Evolutionary conservation across 345 rosid genomes (phyloP).

Genomic region (Murraya paniculata): DNA sequence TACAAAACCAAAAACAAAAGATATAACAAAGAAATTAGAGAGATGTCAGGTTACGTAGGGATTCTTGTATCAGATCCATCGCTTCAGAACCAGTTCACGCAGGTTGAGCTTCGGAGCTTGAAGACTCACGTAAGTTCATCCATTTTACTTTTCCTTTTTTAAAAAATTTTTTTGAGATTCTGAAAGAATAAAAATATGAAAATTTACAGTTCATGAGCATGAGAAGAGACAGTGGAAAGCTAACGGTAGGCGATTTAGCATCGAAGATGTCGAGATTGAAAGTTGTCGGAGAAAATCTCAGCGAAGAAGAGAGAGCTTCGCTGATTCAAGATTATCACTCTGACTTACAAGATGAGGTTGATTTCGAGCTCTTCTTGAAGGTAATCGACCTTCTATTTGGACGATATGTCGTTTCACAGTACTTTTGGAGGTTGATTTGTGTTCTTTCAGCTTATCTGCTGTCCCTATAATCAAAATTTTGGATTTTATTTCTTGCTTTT

Average conservation of each 20-base stretch:
- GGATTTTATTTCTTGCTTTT: neutral
- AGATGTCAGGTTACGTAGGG: conserved; percentile 89
- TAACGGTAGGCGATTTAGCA: conserved; percentile 73
- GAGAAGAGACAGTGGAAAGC: conserved; percentile 93
- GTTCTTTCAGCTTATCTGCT: neutral
- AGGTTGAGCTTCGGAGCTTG: conserved; percentile 96
- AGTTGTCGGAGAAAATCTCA: conserved; percentile 77
- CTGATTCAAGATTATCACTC: conserved; percentile 55
- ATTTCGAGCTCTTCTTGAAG: conserved; percentile 93
- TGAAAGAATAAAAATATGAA: neutral
- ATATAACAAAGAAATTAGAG: neutral
- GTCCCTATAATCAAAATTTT: neutral
- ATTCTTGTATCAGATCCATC: conserved; percentile 91
- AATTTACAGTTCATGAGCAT: conserved; percentile 65
- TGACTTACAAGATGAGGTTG: conserved; percentile 70
- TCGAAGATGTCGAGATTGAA: conserved; percentile 84
- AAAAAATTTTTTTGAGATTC: neutral
- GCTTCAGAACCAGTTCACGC: conserved; percentile 99
- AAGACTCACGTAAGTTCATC: conserved; percentile 64
- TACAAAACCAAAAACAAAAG: neutral
- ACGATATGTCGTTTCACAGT: too few species aligned
- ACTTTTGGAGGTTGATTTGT: neutral
- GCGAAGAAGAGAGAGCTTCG: conserved; percentile 64
- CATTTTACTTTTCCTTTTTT: neutral
- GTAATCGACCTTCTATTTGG: conserved; percentile 21